These are phyloP conservation scores for Cytospora chrysosperma DNA, from an alignment of 2,329 filamentous ascomycete genomes.

Conservation along the genomic window DNA sequence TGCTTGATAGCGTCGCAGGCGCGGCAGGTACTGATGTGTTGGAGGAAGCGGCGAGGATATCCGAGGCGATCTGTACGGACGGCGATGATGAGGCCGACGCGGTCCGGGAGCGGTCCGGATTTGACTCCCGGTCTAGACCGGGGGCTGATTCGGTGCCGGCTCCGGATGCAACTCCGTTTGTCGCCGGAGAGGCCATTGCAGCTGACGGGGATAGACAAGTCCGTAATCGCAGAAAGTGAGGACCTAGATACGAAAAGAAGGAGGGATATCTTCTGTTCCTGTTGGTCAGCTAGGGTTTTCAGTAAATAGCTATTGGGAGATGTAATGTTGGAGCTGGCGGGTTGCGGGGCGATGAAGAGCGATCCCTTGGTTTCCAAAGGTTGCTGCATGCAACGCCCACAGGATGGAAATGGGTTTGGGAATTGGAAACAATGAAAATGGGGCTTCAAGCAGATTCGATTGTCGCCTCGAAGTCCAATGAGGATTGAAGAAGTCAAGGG, in stretches of 20 bases:
- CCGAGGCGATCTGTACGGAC: constrained; percentile 11
- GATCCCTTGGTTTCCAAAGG: too few species aligned
- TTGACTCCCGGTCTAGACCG: background rate
- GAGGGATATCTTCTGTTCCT: background rate
- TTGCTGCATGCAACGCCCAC: too few species aligned
- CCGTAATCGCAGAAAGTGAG: background rate
- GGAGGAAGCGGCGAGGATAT: background rate
- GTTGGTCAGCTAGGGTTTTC: too few species aligned
- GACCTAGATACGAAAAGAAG: too few species aligned
- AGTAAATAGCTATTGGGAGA: too few species aligned
- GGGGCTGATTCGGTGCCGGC: background rate
- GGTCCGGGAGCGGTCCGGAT: background rate
- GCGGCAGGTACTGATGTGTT: background rate
- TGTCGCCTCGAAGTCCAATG: too few species aligned
- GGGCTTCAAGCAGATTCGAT: too few species aligned
- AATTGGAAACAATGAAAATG: too few species aligned
- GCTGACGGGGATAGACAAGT: background rate
- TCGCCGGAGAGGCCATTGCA: background rate
- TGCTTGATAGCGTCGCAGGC: background rate
- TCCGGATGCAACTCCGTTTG: background rate
- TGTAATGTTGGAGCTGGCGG: too few species aligned
- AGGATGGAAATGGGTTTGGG: too few species aligned
- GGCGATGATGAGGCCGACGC: background rate
- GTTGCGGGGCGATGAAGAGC: too few species aligned
- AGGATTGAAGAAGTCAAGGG: too few species aligned